Conservation (phyloP, 202 grass and related monocot genomes). For the Hordeum pubiflorum region DNA sequence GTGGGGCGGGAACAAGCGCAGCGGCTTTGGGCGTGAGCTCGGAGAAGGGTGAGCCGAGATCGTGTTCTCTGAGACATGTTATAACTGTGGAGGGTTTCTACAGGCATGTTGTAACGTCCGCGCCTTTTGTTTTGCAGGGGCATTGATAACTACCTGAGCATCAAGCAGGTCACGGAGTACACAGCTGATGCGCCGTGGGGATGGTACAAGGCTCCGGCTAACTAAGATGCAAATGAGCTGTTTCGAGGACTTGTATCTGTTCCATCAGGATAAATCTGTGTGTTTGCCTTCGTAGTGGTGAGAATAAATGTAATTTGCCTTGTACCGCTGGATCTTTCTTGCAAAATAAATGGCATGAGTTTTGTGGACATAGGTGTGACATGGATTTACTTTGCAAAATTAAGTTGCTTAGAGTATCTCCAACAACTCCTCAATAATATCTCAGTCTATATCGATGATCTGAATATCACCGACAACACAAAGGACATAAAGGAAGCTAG, state of each 20-base stretch:
- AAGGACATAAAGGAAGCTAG: neutral
- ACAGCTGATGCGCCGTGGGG: slow-evolving; percentile 79
- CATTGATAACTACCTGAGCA: slow-evolving; percentile 74
- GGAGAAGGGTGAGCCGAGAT: slow-evolving; percentile 74
- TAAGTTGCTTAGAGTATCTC: neutral
- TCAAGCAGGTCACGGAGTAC: slow-evolving; percentile 94
- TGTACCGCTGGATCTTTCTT: neutral
- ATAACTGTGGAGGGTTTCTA: neutral
- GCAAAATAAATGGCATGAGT: neutral
- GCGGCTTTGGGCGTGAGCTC: slow-evolving; percentile 89
- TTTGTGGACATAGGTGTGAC: neutral
- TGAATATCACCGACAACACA: neutral
- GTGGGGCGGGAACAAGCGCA: slow-evolving; percentile 94
- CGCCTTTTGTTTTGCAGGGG: slow-evolving; percentile 43
- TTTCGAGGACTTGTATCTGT: neutral
- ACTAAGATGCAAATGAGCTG: slow-evolving; percentile 44
- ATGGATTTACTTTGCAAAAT: neutral
- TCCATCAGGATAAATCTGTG: slow-evolving; percentile 5
- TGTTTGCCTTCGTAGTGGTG: neutral
- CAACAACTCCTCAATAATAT: neutral
- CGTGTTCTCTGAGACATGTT: neutral
- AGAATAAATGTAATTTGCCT: neutral
- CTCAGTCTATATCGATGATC: neutral
- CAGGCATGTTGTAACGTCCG: too few relatives aligned
- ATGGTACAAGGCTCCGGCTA: slow-evolving; percentile 75